These are phyloP conservation scores for Paecilomyces dactylethromorphus DNA, from an alignment of 2,329 filamentous ascomycete species.

Conservation along the genomic window DNA sequence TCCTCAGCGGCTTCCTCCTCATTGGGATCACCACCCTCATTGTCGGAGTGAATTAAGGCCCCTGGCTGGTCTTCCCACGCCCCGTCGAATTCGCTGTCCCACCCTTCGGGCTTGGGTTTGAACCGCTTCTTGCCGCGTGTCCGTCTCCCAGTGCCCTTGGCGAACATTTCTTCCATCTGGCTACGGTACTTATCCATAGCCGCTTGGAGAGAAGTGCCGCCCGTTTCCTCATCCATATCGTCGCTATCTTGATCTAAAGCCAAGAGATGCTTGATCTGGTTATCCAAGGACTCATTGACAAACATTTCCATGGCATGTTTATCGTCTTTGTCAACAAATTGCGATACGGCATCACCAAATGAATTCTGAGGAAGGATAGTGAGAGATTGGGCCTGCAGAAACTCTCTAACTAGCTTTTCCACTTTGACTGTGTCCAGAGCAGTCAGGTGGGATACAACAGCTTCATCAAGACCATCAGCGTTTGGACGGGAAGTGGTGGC, in stretches of 20 bases:
- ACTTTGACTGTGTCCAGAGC: constrained; percentile 74
- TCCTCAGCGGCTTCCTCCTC: constrained; percentile 43
- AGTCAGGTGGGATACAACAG: constrained; percentile 54
- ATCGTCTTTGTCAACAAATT: constrained; percentile 93
- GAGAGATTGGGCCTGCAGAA: constrained; percentile 76
- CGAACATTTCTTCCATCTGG: constrained; percentile 65
- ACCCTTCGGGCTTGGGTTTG: constrained; percentile 70
- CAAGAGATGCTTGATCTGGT: constrained; percentile 65
- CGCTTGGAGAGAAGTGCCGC: constrained; percentile 63
- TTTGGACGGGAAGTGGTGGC: constrained; percentile 41
- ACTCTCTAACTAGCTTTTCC: constrained; percentile 81
- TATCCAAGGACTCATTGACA: constrained; percentile 63
- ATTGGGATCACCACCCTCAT: constrained; percentile 41
- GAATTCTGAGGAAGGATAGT: constrained; percentile 89
- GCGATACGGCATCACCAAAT: constrained; percentile 85
- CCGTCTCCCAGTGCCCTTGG: constrained; percentile 55
- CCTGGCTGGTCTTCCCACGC: constrained; percentile 75
- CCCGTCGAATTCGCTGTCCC: constrained; percentile 88
- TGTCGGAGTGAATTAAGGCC: constrained; percentile 51
- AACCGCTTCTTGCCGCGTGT: constrained; percentile 49
- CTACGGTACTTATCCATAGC: constrained; percentile 68
- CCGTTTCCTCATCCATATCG: constrained; percentile 61
- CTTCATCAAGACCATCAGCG: constrained; percentile 51
- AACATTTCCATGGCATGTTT: constrained; percentile 84
- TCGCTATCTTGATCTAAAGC: constrained; percentile 56